Evolutionary conservation across 306 rosid genomes (phyloP), one percentile per base, ranked within the genome.

Genomic region (Pterocarpus santalinus): DNA sequence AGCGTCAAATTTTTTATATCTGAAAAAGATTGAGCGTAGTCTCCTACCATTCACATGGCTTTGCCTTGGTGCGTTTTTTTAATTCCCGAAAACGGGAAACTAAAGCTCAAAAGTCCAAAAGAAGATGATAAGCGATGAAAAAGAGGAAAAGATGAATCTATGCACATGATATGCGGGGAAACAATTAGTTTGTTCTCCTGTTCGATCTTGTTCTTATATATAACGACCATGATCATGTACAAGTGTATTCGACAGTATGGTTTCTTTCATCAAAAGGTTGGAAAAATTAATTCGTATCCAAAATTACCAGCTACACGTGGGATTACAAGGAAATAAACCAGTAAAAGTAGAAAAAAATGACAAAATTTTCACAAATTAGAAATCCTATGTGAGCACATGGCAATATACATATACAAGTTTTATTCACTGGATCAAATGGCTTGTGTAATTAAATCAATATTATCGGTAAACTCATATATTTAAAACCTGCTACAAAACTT

Each of bases 91-190:
- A 74, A 52, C 8, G 63, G 73, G 75, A 76, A 57, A 51, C 30
- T 36, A 68, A 79, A 85, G 53, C 69, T 60, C 33, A 72, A 64
- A 57, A 64, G 71, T 36, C 56, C 58, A 72, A 47, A 78, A 75
- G 78, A 81, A 43, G 76, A 78, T 74, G 82, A 64, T 80, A 72
- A 69, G 44, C 15, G 46, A 64, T 9, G 44, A 34, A 69, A 81
- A 72, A 67, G 51, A 73, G 44, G 75, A 74, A 64, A 72, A 75
- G 76, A 85, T 83, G 81, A 66, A 51, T 63, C 80, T 69, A 63
- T 80, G 94, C 94, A 88, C 92, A 85, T 91, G 91, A 85, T 73
- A 76, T 69, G 88, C 83, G 80, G 80, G 85, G 75, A 53, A 39
- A 61, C 79, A 82, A 85, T 67, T 74, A 47, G 73, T 77, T 43